Conservation (phyloP, 2,329 filamentous ascomycete species). For the Byssochlamys sp. region DNA sequence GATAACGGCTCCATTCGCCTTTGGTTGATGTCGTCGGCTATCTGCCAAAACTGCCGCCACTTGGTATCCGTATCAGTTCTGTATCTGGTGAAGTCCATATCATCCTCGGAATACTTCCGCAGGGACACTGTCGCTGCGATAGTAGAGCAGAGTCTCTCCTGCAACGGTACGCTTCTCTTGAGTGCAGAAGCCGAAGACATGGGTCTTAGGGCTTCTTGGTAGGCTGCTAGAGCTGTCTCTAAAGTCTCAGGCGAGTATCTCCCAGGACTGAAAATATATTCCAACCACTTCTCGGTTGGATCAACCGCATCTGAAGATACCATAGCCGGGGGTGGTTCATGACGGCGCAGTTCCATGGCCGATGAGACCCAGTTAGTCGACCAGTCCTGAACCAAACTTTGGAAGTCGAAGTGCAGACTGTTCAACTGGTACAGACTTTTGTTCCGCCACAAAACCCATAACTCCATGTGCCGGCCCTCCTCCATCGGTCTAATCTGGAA, state of each 20-base stretch:
- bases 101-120: constrained; percentile 51
- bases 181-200: constrained; percentile 31
- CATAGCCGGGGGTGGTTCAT: constrained; percentile 48
- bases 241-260: constrained; percentile 70
- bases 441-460: constrained; percentile 80
- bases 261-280: constrained; percentile 72
- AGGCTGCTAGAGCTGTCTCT: constrained; percentile 73
- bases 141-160: constrained; percentile 65
- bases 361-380: constrained; percentile 61
- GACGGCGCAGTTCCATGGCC: constrained; percentile 49
- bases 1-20: constrained; percentile 73
- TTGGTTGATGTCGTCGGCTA: constrained; percentile 77
- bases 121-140: constrained; percentile 61
- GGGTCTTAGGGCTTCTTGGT: constrained; percentile 54
- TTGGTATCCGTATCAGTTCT: constrained; percentile 65
- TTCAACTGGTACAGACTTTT: constrained; percentile 69
- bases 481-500: constrained; percentile 53
- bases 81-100: constrained; percentile 67
- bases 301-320: constrained; percentile 57
- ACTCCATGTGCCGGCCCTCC: constrained; percentile 46
- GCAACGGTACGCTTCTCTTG: constrained; percentile 48
- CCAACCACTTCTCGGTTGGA: constrained; percentile 74
- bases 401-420: constrained; percentile 61
- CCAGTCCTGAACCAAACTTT: constrained; percentile 55
- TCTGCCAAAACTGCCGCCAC: constrained; percentile 81